Conservation (phyloP, 495 filamentous ascomycete species). For the Neurospora pannonica region DNA sequence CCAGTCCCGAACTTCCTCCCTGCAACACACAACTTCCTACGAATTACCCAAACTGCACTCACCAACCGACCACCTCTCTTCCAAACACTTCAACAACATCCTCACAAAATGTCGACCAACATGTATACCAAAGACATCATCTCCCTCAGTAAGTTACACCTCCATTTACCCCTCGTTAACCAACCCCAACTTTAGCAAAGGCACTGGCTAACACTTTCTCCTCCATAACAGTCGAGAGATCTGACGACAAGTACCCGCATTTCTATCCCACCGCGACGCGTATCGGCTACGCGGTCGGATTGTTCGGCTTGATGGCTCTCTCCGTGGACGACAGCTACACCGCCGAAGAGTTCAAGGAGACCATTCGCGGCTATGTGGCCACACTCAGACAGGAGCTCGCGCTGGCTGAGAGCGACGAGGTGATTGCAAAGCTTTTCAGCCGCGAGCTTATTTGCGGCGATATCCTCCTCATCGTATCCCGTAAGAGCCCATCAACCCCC, state of each 20-base stretch:
- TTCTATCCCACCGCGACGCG: background rate
- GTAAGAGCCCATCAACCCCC: background rate
- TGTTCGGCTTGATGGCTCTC: background rate
- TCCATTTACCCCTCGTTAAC: background rate
- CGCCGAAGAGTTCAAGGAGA: background rate
- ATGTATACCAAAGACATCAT: background rate
- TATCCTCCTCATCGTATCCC: background rate
- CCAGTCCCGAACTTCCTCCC: background rate
- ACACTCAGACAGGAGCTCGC: background rate
- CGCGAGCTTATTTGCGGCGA: background rate
- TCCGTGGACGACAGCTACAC: background rate
- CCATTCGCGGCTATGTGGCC: background rate
- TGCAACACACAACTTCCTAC: background rate
- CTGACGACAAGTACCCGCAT: background rate
- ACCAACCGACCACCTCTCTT: background rate
- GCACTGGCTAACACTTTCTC: background rate
- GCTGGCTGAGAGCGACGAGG: background rate
- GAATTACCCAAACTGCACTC: too few species aligned
- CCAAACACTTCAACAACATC: background rate
- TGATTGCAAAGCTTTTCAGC: background rate
- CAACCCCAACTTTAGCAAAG: background rate
- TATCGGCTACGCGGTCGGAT: background rate
- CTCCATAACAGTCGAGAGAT: background rate
- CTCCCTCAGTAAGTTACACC: background rate
- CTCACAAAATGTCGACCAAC: background rate